phyloP scores from a whole-genome alignment of 257 asterid species.

The Capsicum chinense region DNA sequence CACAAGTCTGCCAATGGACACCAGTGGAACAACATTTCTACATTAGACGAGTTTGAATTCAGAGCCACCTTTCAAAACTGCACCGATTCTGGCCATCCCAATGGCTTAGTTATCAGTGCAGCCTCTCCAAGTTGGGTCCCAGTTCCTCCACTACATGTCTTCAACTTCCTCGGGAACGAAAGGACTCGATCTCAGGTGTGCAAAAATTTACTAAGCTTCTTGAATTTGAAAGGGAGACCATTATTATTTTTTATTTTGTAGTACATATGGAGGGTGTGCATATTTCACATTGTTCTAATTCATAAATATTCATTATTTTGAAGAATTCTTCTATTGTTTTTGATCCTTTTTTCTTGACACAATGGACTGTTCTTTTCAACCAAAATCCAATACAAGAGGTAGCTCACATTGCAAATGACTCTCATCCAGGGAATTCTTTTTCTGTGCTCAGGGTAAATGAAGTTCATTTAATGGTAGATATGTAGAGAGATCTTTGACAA shows the following conservation, averaged over 20 bases:
- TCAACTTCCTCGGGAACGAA: constrained; percentile 75
- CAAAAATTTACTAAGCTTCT: neutral
- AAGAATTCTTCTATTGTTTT: too few relatives aligned
- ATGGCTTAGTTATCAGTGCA: constrained; percentile 80
- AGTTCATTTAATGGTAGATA: too few relatives aligned
- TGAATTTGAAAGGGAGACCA: neutral
- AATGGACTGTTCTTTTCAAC: constrained; percentile 94
- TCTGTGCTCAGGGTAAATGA: constrained; percentile 76
- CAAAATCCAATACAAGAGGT: constrained; percentile 90
- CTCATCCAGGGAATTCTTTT: constrained; percentile 88
- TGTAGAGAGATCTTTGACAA: too few relatives aligned
- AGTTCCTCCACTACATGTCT: constrained; percentile 60
- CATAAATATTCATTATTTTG: too few relatives aligned
- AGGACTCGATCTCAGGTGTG: constrained; percentile 76
- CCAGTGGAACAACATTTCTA: constrained; percentile 73
- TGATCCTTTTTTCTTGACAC: neutral
- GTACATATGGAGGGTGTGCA: neutral
- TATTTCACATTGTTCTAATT: neutral
- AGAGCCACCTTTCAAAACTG: constrained; percentile 70
- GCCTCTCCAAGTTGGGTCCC: constrained; percentile 95
- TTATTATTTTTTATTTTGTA: neutral
- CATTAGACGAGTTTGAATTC: constrained; percentile 68
- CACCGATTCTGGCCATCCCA: constrained; percentile 80
- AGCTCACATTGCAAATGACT: constrained; percentile 85
- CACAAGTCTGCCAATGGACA: constrained; percentile 70